Base-by-base conservation (phyloP, 2,329 filamentous ascomycete species). In the Ophiosphaerella korrae region DNA sequence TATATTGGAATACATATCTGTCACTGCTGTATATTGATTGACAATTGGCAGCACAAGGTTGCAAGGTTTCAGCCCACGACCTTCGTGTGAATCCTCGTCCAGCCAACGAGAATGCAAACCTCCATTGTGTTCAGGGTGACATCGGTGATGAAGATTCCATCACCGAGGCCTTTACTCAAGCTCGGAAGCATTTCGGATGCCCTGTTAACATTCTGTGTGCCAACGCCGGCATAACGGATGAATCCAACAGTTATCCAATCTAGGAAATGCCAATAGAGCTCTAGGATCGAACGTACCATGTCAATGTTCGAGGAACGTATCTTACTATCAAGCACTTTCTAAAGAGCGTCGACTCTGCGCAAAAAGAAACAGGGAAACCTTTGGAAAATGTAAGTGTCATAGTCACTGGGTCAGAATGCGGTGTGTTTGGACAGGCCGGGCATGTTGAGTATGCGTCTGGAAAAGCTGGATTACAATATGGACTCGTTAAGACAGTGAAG, bases 321-420 rank as follows among this genome's bases (percentile, higher is more conserved):
- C 69, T 84, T 3, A 81, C 80, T 0, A 78, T 84, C 63, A 84
- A 84, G 58, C 78, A 83, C 52, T 84, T 83, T 63, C 67, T 84
- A 5, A 75, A 70, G 29, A 66, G 70, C 1, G 76, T 79, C 0
- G 72, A 76, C 12, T 53, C 61, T 3, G 52, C 63, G 2, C 80
- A 83, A 55, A 59, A 5, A 5, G 32, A 75, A 18, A 55, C 51
- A 2, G 71, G 73, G 1, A 62, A 63, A 31, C 77, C 81, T 52
- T 51, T 83, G 3, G 62, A 75, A 2, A 82, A 82, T 48, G 71
- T 83, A 1, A 75, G 80, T 6, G 78, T 84, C 42, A 76, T 84
- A 0, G 74, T 84, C 7, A 81, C 79, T 0, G 81, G 81, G 3
- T 79, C 75, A n/a, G 80, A 83, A 59, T 78, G 74, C 38, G 79